phyloP scores from a whole-genome alignment of 345 rosid species.

The Salix caprea region DNA sequence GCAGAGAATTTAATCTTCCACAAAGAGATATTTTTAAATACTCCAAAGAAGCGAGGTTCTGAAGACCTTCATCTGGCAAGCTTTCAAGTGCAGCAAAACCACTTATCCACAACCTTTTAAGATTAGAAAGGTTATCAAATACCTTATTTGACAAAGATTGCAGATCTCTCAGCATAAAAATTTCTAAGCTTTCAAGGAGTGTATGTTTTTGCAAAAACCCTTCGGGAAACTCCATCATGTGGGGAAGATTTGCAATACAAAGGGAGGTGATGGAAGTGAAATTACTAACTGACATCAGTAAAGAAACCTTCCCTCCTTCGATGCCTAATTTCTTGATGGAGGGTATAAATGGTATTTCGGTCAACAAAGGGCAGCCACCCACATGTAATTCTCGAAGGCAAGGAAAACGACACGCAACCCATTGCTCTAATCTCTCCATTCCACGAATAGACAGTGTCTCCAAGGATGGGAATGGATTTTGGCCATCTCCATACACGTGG shows the following conservation, averaged over 20 bases:
- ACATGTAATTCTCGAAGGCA: background rate
- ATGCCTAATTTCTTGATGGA: background rate
- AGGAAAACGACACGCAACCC: background rate
- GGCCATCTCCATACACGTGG: background rate
- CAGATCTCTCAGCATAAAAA: background rate
- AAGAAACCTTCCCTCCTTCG: background rate
- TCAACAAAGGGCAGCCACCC: background rate
- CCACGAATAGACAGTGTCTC: background rate
- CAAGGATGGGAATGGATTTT: background rate
- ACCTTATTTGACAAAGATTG: background rate
- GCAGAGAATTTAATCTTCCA: too few species aligned
- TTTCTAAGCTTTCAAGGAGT: background rate
- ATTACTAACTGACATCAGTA: background rate
- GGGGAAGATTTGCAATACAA: background rate
- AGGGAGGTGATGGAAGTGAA: background rate
- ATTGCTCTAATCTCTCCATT: background rate
- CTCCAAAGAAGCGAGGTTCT: background rate
- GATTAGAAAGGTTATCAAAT: background rate
- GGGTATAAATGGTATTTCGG: background rate
- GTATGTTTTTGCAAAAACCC: background rate
- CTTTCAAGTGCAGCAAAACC: background rate
- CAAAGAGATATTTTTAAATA: too few species aligned
- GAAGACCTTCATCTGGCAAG: slow-evolving; percentile 9
- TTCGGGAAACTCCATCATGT: background rate
- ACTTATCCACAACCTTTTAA: background rate